Conservation (phyloP, 495 filamentous ascomycete species). For the Lasiosphaeris hirsuta region DNA sequence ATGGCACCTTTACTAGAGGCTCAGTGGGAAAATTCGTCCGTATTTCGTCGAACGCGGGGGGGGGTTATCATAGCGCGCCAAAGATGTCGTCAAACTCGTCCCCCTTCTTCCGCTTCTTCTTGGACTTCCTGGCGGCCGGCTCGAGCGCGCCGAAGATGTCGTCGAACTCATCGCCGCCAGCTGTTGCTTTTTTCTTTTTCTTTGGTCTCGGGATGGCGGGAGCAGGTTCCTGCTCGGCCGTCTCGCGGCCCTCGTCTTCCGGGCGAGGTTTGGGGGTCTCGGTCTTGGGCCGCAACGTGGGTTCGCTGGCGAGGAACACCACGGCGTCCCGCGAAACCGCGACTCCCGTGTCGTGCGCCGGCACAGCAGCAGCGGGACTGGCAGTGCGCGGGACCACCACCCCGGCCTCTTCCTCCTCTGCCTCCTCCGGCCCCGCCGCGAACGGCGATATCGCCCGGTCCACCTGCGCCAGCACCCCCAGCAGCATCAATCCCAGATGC, state of each 20-base stretch:
- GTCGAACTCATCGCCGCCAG: conserved; percentile 26
- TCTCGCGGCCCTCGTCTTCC: not conserved
- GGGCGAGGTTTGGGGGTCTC: too few species aligned
- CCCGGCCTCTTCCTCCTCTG: conserved; percentile 14
- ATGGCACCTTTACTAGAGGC: too few species aligned
- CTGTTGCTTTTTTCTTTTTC: conserved; percentile 14
- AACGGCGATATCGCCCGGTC: conserved; percentile 39
- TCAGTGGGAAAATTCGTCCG: not conserved
- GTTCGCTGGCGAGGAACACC: not conserved
- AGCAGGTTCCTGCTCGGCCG: too few species aligned
- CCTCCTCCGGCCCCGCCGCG: conserved; percentile 11
- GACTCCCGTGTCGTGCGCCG: conserved; percentile 16
- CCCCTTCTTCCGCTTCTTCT: conserved; percentile 17
- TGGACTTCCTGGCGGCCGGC: not conserved
- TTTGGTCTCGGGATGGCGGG: not conserved
- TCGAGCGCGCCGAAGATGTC: conserved; percentile 21
- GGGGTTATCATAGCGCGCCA: conserved; percentile 3
- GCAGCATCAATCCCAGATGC: conserved; percentile 70
- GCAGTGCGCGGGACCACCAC: not conserved
- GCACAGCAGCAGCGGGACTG: too few species aligned
- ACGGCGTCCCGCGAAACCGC: conserved; percentile 18
- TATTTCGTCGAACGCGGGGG: not conserved
- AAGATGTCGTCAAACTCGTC: conserved; percentile 40
- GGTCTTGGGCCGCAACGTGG: not conserved
- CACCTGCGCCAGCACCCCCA: conserved; percentile 63